Percentiles rank a stretch among this genome's conserved stretches.
These are phyloP conservation scores for Colletotrichum truncatum DNA, from an alignment of 2,329 filamentous ascomycete genomes.

Conservation along the genomic window DNA sequence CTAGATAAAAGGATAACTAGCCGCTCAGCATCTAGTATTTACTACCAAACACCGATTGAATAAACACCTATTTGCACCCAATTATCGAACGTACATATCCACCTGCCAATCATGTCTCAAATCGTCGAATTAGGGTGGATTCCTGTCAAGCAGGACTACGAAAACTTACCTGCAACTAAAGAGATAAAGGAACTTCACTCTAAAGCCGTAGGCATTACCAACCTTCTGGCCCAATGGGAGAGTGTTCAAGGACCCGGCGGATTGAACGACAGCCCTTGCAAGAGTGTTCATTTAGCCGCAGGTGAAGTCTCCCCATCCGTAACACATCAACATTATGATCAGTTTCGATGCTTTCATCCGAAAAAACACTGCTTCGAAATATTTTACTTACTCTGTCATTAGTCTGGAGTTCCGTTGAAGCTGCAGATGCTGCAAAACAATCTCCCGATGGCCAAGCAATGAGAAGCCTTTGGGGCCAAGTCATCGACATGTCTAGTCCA, in stretches of 20 bases:
- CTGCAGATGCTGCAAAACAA: not conserved
- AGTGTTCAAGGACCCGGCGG: not conserved
- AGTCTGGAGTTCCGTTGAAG: slow-evolving; percentile 1
- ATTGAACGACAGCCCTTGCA: not conserved
- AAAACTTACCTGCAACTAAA: not conserved
- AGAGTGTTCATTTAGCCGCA: not conserved
- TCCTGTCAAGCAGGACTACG: not conserved
- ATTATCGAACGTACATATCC: too few relatives aligned
- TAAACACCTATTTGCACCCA: too few relatives aligned
- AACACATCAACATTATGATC: too few relatives aligned
- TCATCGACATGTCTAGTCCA: not conserved
- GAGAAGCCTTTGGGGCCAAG: not conserved
- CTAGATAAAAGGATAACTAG: too few relatives aligned
- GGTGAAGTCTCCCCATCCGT: too few relatives aligned
- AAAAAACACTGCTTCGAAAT: too few relatives aligned
- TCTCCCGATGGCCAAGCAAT: not conserved
- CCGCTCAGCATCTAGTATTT: too few relatives aligned
- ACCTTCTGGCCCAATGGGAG: not conserved
- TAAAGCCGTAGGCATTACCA: not conserved
- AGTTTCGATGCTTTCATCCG: too few relatives aligned
- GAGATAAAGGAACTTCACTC: not conserved
- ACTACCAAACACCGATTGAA: too few relatives aligned
- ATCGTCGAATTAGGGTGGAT: slow-evolving; percentile 5
- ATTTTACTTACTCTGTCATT: accelerated
- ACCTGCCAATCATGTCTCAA: not conserved